phyloP scores from a whole-genome alignment of 2,329 filamentous ascomycete genomes.

The Penicillium sp. region DNA sequence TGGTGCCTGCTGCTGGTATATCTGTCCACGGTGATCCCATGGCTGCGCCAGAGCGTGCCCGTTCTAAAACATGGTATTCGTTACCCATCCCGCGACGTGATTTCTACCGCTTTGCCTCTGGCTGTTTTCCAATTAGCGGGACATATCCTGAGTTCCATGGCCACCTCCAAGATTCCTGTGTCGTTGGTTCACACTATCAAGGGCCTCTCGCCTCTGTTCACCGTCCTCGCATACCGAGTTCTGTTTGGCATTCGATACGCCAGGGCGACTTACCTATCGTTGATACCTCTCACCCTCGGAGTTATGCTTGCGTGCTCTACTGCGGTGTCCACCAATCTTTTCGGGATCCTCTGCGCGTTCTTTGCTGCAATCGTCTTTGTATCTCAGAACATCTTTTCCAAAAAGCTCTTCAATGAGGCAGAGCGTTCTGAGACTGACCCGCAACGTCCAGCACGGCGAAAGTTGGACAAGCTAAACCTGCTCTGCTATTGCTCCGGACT shows the following conservation, averaged over 20 bases:
- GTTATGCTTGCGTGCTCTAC: conserved; percentile 95
- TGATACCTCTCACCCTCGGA: conserved; percentile 87
- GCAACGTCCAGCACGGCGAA: conserved; percentile 58
- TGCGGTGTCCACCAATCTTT: conserved; percentile 79
- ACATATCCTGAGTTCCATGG: conserved; percentile 88
- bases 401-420: conserved; percentile 93
- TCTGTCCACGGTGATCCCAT: conserved; percentile 67
- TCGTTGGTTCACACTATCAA: conserved; percentile 98
- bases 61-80: conserved; percentile 80
- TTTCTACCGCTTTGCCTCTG: conserved; percentile 81
- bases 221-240: conserved; percentile 84
- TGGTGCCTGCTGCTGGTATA: conserved; percentile 79
- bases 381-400: conserved; percentile 97
- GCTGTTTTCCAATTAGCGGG: conserved; percentile 90
- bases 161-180: conserved; percentile 90
- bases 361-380: conserved; percentile 92
- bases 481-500: conserved; percentile 95
- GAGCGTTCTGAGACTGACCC: conserved; percentile 74
- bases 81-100: conserved; percentile 71
- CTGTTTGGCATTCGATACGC: conserved; percentile 88
- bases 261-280: conserved; percentile 75
- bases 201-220: conserved; percentile 90
- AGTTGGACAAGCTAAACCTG: conserved; percentile 93
- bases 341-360: conserved; percentile 85
- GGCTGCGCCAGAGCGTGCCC: conserved; percentile 65